Percentiles rank a stretch among this genome's conserved stretches.
phyloP scores from a whole-genome alignment of 495 filamentous ascomycete species.

The Talaromyces liani region DNA sequence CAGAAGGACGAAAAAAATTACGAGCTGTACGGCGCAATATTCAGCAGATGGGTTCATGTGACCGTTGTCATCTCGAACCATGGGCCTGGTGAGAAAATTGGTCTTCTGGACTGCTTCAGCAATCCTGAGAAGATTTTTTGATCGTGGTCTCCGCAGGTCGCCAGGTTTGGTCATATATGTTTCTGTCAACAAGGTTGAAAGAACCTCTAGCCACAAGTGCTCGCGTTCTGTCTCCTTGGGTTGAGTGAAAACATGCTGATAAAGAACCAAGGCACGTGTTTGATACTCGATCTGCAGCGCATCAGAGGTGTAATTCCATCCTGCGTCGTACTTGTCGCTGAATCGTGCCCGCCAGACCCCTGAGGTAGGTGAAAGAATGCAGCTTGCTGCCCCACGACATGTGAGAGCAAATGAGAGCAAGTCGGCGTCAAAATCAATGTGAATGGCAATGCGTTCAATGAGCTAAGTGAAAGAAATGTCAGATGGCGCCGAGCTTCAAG shows the following conservation, averaged over 20 bases:
- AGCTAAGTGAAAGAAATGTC: constrained; percentile 17
- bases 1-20: not conserved
- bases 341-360: constrained; percentile 29
- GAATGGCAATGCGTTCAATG: constrained; percentile 30
- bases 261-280: constrained; percentile 23
- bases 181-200: constrained; percentile 20
- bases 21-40: constrained; percentile 27
- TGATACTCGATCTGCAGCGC: constrained; percentile 28
- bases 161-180: not conserved
- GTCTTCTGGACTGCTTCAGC: constrained; percentile 10
- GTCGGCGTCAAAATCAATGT: constrained; percentile 26
- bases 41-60: constrained; percentile 13
- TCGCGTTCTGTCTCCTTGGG: constrained; percentile 15
- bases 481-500: not conserved
- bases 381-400: constrained; percentile 15
- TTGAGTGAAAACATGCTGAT: constrained; percentile 14
- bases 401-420: constrained; percentile 20
- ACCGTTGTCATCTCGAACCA: constrained; percentile 8
- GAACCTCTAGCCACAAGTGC: constrained; percentile 21
- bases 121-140: constrained; percentile 21
- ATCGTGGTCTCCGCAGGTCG: not conserved
- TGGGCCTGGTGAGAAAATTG: constrained; percentile 21
- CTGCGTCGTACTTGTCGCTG: constrained; percentile 26
- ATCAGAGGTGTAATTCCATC: constrained; percentile 8
- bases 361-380: constrained; percentile 17